Evolutionary conservation across 2,329 filamentous ascomycete genomes (phyloP).

Genomic region (Phyllosticta capitalensis): DNA sequence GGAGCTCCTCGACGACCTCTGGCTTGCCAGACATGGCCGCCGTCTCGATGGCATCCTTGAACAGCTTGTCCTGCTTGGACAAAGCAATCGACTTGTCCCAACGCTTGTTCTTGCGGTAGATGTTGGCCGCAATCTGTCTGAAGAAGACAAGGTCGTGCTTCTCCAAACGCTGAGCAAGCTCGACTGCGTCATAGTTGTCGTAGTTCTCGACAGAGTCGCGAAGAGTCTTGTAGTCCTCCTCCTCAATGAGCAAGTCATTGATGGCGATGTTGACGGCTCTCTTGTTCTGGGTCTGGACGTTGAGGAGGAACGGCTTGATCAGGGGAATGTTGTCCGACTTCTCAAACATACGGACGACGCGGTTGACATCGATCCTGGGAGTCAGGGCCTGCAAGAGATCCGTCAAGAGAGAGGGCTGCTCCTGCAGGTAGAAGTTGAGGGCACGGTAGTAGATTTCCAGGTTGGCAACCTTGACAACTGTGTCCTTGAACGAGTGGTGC

Average conservation of each 20-base stretch:
- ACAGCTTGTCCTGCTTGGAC: conserved; percentile 98
- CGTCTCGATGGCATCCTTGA: conserved; percentile 99
- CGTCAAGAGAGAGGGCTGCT: conserved; percentile 92
- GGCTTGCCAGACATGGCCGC: conserved; percentile 82
- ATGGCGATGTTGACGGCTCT: conserved; percentile 95
- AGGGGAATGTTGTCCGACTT: conserved; percentile 96
- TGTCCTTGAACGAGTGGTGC: conserved; percentile 99
- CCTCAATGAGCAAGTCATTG: conserved; percentile 94
- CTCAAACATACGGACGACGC: conserved; percentile 98
- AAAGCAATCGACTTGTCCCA: conserved; percentile 98
- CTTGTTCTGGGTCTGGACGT: conserved; percentile 96
- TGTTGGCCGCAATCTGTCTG: conserved; percentile 94
- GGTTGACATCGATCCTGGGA: conserved; percentile 92
- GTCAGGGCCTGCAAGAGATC: conserved; percentile 88
- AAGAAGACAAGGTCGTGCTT: conserved; percentile 98
- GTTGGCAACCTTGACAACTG: conserved; percentile 93
- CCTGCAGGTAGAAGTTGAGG: conserved; percentile 93
- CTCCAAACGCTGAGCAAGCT: conserved; percentile 84
- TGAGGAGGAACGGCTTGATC: conserved; percentile 97
- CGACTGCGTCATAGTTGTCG: conserved; percentile 96
- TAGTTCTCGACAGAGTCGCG: conserved; percentile 97
- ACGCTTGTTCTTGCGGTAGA: conserved; percentile 99
- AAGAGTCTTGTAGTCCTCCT: conserved; percentile 98
- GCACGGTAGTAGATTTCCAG: conserved; percentile 98
- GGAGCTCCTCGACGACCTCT: conserved; percentile 88